phyloP scores from a whole-genome alignment of 1,284 basidiomycete genomes.

The Ceratobasidium sp. region DNA sequence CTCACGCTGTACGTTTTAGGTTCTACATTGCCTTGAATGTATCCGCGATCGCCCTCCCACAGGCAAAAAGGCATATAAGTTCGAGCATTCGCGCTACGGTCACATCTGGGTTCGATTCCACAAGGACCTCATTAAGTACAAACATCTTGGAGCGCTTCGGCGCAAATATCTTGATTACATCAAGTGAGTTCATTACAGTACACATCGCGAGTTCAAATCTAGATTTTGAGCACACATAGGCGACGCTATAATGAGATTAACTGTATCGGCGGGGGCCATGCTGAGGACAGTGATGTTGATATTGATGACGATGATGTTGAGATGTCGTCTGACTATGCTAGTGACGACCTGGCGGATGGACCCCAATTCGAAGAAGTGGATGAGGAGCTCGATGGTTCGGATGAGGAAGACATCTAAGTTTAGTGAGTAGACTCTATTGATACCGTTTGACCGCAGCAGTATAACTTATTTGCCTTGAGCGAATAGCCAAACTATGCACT shows the following conservation, averaged over 20 bases:
- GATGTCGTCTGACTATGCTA: constrained; percentile 11
- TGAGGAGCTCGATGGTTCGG: not conserved
- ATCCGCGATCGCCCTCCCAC: constrained; percentile 4
- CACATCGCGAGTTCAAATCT: not conserved
- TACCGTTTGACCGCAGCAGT: not conserved
- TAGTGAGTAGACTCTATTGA: not conserved
- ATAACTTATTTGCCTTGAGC: not conserved
- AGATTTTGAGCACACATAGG: not conserved
- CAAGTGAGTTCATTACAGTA: not conserved
- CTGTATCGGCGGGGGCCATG: not conserved
- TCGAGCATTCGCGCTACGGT: not conserved
- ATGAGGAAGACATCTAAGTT: not conserved
- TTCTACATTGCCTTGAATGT: constrained; percentile 4
- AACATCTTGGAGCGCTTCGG: constrained; percentile 1
- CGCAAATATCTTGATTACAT: not conserved
- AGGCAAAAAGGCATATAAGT: constrained; percentile 3
- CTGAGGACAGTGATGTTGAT: not conserved
- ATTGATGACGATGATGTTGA: constrained; percentile 9
- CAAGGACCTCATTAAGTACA: not conserved
- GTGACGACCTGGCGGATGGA: constrained; percentile 11
- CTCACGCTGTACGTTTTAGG: not conserved
- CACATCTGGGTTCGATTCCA: not conserved
- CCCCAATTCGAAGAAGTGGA: not conserved
- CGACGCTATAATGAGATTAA: constrained; percentile 3
- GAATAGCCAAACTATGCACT: not conserved